A percentile compares a stretch with the other conserved stretches of the same genome.
phyloP scores from a whole-genome alignment of 768 basidiomycete species.

The Trametes maxima region DNA sequence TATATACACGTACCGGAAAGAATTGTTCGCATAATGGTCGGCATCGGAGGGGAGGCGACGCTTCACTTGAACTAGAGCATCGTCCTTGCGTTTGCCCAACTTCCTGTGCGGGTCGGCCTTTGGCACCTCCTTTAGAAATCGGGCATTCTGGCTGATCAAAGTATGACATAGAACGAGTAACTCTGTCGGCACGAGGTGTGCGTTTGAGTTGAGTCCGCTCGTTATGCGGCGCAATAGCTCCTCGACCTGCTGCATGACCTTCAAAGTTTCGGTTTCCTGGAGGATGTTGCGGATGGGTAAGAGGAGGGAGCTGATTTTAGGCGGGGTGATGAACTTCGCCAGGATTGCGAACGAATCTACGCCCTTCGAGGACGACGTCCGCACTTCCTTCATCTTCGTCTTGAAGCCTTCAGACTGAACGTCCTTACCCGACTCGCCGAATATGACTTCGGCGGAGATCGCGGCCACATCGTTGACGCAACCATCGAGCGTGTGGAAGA shows the following conservation, averaged over 20 bases:
- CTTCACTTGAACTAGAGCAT: slow-evolving; percentile 78
- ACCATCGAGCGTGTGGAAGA: slow-evolving; percentile 69
- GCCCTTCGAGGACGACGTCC: slow-evolving; percentile 77
- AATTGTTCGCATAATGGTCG: slow-evolving; percentile 84
- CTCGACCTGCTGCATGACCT: slow-evolving; percentile 82
- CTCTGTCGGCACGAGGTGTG: slow-evolving; percentile 65
- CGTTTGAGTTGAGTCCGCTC: slow-evolving; percentile 82
- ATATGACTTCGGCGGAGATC: slow-evolving; percentile 86
- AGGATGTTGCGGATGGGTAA: slow-evolving; percentile 81
- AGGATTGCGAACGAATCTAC: slow-evolving; percentile 84
- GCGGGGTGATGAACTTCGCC: slow-evolving; percentile 77
- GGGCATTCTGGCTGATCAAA: slow-evolving; percentile 87
- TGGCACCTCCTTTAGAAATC: slow-evolving; percentile 71
- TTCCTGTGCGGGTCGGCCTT: slow-evolving; percentile 33
- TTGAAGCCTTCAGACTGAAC: slow-evolving; percentile 88
- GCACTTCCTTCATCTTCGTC: slow-evolving; percentile 92
- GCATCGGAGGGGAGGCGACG: slow-evolving; percentile 55
- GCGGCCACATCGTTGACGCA: slow-evolving; percentile 80
- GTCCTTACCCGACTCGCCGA: slow-evolving; percentile 92
- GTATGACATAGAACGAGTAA: slow-evolving; percentile 85
- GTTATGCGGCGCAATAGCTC: slow-evolving; percentile 86
- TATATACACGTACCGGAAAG: slow-evolving; percentile 67
- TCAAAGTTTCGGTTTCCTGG: slow-evolving; percentile 80
- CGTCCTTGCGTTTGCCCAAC: slow-evolving; percentile 45
- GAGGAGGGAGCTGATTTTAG: slow-evolving; percentile 74